Evolutionary conservation across 2,329 filamentous ascomycete genomes (phyloP).

Genomic region (Clonostachys solani): DNA sequence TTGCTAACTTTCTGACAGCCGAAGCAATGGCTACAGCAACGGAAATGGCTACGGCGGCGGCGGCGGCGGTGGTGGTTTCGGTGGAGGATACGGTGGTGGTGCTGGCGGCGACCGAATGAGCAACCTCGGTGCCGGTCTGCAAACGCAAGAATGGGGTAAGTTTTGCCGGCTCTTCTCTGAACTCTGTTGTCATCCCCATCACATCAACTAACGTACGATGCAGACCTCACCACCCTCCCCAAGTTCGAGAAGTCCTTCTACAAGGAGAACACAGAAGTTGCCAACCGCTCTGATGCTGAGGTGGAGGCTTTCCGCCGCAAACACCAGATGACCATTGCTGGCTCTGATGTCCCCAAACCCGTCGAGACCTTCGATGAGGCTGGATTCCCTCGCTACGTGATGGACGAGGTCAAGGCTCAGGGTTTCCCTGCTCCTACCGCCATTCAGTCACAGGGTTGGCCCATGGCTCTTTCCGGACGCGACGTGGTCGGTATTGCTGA

Average conservation of each 20-base stretch:
- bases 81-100: conserved; percentile 27
- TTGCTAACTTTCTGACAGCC: conserved; percentile 36
- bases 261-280: conserved; percentile 85
- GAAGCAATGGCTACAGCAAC: conserved; percentile 38
- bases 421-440: conserved; percentile 91
- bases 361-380: conserved; percentile 98
- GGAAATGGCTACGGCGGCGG: conserved; percentile 24
- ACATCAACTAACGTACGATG: conserved; percentile 13
- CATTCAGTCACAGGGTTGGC: conserved; percentile 98
- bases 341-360: conserved; percentile 80
- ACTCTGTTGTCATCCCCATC: conserved; percentile 6
- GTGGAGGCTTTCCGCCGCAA: conserved; percentile 85
- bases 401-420: conserved; percentile 98
- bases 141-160: conserved; percentile 86
- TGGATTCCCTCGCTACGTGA: conserved; percentile 93
- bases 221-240: conserved; percentile 73
- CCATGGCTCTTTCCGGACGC: conserved; percentile 96
- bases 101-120: conserved; percentile 88
- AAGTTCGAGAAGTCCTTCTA: conserved; percentile 99
- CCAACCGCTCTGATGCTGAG: conserved; percentile 68
- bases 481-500: conserved; percentile 99
- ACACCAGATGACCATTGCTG: conserved; percentile 79
- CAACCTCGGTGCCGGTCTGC: conserved; percentile 80
- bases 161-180: conserved; percentile 12
- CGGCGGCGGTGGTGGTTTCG: conserved; percentile 25